Evolutionary conservation across 768 basidiomycete genomes (phyloP).

Genomic region (Amanita pallidorosea): DNA sequence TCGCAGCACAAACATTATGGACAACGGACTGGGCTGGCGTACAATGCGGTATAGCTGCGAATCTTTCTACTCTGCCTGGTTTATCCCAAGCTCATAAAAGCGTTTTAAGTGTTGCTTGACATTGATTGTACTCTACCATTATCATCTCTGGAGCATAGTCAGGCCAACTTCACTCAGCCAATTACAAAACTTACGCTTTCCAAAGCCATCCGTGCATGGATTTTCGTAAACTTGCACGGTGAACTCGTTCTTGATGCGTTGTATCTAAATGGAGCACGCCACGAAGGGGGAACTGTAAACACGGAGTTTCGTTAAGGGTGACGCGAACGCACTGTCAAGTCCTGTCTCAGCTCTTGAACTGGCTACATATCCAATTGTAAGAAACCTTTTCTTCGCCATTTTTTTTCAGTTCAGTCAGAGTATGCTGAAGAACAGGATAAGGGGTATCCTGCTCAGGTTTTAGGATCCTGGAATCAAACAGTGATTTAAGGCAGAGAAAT

Average conservation of each 20-base stretch:
- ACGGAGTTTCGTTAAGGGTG: background rate
- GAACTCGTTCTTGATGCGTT: constrained; percentile 97
- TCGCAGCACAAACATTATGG: constrained; percentile 73
- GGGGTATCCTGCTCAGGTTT: constrained; percentile 91
- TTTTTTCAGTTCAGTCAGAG: constrained; percentile 79
- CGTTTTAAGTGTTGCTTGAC: constrained; percentile 80
- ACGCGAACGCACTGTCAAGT: constrained; percentile 73
- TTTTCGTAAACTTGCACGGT: constrained; percentile 97
- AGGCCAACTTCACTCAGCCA: constrained; percentile 13
- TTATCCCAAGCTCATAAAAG: constrained; percentile 94
- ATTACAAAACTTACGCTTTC: constrained; percentile 54
- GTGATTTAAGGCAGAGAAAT: constrained; percentile 6
- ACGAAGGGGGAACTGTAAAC: background rate
- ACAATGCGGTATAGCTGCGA: constrained; percentile 96
- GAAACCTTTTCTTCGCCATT: constrained; percentile 71
- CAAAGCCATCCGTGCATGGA: constrained; percentile 94
- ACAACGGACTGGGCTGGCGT: constrained; percentile 91
- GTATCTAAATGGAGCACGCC: constrained; percentile 50
- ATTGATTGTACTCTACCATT: constrained; percentile 99
- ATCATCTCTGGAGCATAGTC: constrained; percentile 53
- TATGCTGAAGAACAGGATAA: constrained; percentile 71
- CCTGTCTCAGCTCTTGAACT: constrained; percentile 97
- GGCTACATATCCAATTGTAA: constrained; percentile 92
- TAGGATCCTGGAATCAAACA: constrained; percentile 64
- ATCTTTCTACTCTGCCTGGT: constrained; percentile 88